These are phyloP conservation scores for Triglochin maritima DNA, from an alignment of 106 monocot species.

Conservation along the genomic window DNA sequence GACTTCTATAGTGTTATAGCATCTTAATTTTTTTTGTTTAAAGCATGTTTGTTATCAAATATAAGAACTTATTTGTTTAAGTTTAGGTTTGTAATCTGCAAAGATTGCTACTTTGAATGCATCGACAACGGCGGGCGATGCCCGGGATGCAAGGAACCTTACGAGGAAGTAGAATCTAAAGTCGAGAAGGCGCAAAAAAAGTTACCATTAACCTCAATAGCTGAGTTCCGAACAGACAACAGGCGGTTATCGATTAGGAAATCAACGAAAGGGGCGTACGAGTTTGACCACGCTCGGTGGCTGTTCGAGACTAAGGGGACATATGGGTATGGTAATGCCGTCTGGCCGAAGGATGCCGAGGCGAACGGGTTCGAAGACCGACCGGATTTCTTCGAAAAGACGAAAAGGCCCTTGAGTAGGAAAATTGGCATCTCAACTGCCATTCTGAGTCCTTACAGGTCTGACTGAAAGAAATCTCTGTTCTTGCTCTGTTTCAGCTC, in stretches of 20 bases:
- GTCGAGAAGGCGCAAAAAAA: constrained; percentile 15
- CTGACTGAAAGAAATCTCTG: neutral
- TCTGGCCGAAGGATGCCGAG: constrained; percentile 64
- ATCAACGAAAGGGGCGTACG: constrained; percentile 29
- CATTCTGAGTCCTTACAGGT: constrained; percentile 79
- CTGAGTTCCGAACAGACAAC: constrained; percentile 20
- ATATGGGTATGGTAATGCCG: constrained; percentile 73
- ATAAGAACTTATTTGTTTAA: too few species aligned
- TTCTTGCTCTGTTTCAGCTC: neutral
- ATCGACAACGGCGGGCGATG: constrained; percentile 24
- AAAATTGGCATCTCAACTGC: constrained; percentile 55
- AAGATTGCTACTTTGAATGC: constrained; percentile 55
- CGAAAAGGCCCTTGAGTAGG: constrained; percentile 46
- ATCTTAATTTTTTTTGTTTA: too few species aligned
- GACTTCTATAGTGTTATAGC: too few species aligned
- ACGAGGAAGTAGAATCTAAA: constrained; percentile 22
- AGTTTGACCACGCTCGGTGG: constrained; percentile 71
- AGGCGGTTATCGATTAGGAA: constrained; percentile 47
- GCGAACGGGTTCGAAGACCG: constrained; percentile 39
- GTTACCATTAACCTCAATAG: constrained; percentile 40
- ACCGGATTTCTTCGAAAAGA: constrained; percentile 29
- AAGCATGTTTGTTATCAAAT: too few species aligned
- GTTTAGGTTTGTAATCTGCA: constrained; percentile 41
- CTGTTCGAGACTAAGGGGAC: constrained; percentile 78
- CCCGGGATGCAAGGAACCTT: constrained; percentile 65